phyloP scores from a whole-genome alignment of 2,329 filamentous ascomycete genomes.

The Venturiaceae sp. region DNA sequence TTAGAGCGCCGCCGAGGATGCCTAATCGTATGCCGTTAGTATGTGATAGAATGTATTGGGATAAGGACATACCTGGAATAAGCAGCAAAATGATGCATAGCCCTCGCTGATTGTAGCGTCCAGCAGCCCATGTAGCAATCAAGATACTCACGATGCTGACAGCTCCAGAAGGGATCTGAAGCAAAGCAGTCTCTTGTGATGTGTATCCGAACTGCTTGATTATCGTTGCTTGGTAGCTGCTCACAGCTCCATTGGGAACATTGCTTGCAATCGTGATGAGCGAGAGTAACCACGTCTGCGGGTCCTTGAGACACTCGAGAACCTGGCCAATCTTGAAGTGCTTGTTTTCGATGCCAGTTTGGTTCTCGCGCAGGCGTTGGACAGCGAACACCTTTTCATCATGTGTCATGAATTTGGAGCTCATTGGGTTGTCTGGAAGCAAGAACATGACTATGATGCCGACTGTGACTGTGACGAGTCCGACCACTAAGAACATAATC shows the following conservation, averaged over 20 bases:
- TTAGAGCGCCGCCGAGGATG: constrained; percentile 64
- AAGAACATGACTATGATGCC: constrained; percentile 20
- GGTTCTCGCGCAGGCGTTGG: constrained; percentile 20
- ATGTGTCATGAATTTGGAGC: constrained; percentile 20
- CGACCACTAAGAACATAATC: constrained; percentile 23
- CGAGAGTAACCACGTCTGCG: constrained; percentile 21
- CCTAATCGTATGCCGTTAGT: constrained; percentile 50
- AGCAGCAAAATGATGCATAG: constrained; percentile 22
- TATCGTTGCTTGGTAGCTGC: constrained; percentile 19
- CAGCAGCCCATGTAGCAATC: not conserved
- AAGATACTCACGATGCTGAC: constrained; percentile 16
- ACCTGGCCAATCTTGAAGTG: constrained; percentile 20
- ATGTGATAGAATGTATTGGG: constrained; percentile 27
- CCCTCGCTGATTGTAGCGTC: not conserved
- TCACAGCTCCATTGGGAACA: constrained; percentile 33
- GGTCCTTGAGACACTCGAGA: constrained; percentile 18
- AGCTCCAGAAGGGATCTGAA: constrained; percentile 21
- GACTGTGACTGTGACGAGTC: constrained; percentile 24
- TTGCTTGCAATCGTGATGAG: constrained; percentile 23
- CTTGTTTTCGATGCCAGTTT: constrained; percentile 27
- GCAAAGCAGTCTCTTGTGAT: constrained; percentile 23
- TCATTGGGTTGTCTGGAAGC: constrained; percentile 24
- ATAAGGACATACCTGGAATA: constrained; percentile 54
- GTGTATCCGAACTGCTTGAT: constrained; percentile 32
- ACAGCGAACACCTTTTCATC: constrained; percentile 22